Evolutionary conservation across 2,329 filamentous ascomycete genomes (phyloP).

Genomic region (Alternaria sp.): DNA sequence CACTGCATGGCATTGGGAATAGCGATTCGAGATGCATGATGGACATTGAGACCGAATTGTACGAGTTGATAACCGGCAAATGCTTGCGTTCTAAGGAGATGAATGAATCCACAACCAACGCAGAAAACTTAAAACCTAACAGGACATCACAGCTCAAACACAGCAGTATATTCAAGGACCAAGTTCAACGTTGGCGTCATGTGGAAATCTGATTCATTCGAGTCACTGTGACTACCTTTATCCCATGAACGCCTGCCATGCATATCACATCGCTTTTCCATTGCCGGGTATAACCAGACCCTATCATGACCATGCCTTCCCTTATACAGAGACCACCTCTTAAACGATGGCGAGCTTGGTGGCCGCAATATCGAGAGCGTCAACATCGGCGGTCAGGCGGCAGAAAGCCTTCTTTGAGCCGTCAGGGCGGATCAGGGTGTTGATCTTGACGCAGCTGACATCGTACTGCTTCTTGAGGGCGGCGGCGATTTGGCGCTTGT

Average conservation of each 20-base stretch:
- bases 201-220: constrained; percentile 49
- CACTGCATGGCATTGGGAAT: neutral
- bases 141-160: neutral
- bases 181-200: constrained; percentile 39
- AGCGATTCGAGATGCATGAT: neutral
- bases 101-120: neutral
- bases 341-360: constrained; percentile 99
- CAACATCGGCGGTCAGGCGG: constrained; percentile 93
- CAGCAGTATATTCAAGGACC: neutral
- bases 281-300: constrained; percentile 47
- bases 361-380: constrained; percentile 98
- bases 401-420: constrained; percentile 99
- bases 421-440: constrained; percentile 97
- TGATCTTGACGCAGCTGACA: constrained; percentile 98
- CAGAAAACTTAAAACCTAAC: neutral
- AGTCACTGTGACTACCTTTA: constrained; percentile 49
- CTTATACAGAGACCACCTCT: constrained; percentile 29
- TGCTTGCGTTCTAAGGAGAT: neutral
- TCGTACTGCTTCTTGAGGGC: constrained; percentile 99
- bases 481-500: constrained; percentile 99
- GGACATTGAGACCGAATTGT: neutral
- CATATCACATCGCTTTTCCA: constrained; percentile 48
- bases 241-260: constrained; percentile 50
- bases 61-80: neutral
- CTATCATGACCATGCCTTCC: constrained; percentile 38